phyloP scores from a whole-genome alignment of 768 basidiomycete species.

The Leccinum obscurum region DNA sequence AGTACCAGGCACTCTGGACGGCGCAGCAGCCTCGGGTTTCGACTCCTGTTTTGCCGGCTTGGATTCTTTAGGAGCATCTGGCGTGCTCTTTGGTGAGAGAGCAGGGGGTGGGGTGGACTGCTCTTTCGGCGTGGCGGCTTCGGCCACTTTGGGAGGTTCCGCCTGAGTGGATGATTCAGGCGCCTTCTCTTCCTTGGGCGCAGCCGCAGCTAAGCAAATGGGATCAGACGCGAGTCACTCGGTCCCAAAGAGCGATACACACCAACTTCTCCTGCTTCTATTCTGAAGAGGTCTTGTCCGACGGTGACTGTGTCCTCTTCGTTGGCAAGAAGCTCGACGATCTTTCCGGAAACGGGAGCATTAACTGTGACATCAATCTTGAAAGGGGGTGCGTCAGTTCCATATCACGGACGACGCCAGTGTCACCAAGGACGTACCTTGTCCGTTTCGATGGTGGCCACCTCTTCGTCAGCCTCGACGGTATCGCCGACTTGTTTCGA shows the following conservation, averaged over 20 bases:
- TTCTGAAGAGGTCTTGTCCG: slow-evolving; percentile 90
- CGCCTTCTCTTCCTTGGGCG: slow-evolving; percentile 26
- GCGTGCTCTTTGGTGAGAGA: slow-evolving; percentile 37
- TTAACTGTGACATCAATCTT: slow-evolving; percentile 98
- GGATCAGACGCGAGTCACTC: neutral
- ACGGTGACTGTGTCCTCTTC: slow-evolving; percentile 96
- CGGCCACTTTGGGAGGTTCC: slow-evolving; percentile 37
- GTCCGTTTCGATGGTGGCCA: slow-evolving; percentile 98
- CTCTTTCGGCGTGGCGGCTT: slow-evolving; percentile 45
- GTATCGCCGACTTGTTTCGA: slow-evolving; percentile 89
- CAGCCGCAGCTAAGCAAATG: slow-evolving; percentile 28
- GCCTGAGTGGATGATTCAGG: slow-evolving; percentile 27
- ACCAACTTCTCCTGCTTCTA: slow-evolving; percentile 80
- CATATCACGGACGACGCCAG: neutral
- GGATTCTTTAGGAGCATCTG: slow-evolving; percentile 32
- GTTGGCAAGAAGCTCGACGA: slow-evolving; percentile 79
- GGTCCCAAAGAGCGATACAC: slow-evolving; percentile 18
- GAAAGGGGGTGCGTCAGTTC: slow-evolving; percentile 9
- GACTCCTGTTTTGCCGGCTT: slow-evolving; percentile 39
- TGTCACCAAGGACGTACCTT: slow-evolving; percentile 55
- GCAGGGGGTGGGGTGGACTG: slow-evolving; percentile 48
- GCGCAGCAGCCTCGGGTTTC: slow-evolving; percentile 31
- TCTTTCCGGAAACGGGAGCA: slow-evolving; percentile 83
- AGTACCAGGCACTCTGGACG: slow-evolving; percentile 45
- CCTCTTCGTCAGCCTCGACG: slow-evolving; percentile 91